Conservation (phyloP, 139 green algal species). For the Spirogloea muscicola region DNA sequence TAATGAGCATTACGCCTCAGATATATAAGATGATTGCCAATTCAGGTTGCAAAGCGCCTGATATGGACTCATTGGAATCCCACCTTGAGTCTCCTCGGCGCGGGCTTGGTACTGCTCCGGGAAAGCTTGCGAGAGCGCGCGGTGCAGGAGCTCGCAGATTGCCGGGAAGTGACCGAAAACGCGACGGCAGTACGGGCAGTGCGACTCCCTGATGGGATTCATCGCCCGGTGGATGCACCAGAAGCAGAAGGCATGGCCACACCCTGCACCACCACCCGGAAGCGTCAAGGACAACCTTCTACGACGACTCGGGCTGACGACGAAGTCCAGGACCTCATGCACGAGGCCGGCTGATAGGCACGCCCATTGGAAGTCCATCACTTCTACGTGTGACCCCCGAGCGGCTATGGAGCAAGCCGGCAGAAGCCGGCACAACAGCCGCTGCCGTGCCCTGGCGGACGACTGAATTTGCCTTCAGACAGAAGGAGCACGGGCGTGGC, state of each 20-base stretch:
- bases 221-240: constrained; percentile 41
- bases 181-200: constrained; percentile 37
- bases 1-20: no score
- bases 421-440: background rate
- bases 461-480: background rate
- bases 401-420: background rate
- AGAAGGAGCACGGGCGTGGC: background rate
- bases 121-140: constrained; percentile 15
- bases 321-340: background rate
- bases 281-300: background rate
- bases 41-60: no score
- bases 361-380: background rate
- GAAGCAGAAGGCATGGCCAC: constrained; percentile 47
- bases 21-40: no score
- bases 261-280: constrained; percentile 3
- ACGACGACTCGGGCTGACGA: background rate
- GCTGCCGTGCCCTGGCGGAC: background rate
- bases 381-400: background rate
- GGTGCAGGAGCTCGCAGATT: constrained; percentile 35
- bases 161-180: constrained; percentile 33
- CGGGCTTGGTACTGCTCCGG: constrained; percentile 17
- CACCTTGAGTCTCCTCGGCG: no score
- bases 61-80: no score
- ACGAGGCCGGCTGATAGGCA: background rate
- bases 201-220: constrained; percentile 3